phyloP scores from a whole-genome alignment of 2,329 filamentous ascomycete species.

The Basipetospora sp. region DNA sequence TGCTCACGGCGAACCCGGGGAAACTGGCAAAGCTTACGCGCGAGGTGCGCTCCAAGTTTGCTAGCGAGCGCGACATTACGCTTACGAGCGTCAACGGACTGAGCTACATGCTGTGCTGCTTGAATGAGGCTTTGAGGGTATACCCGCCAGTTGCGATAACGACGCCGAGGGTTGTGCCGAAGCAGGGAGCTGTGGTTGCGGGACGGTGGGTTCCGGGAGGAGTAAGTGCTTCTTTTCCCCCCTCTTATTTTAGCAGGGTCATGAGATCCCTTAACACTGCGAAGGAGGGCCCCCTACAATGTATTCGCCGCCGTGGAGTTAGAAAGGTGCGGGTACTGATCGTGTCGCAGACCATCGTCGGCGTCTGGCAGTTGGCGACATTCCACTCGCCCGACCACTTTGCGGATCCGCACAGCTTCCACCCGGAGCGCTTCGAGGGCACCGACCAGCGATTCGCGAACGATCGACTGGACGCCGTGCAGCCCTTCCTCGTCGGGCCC shows the following conservation, averaged over 20 bases:
- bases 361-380: constrained; percentile 29
- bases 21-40: constrained; percentile 17
- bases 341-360: constrained; percentile 23
- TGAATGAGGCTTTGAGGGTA: constrained; percentile 28
- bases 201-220: constrained; percentile 18
- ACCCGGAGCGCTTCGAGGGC: too few species aligned
- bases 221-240: too few species aligned
- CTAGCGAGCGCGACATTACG: background rate
- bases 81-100: constrained; percentile 1
- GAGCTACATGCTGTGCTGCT: constrained; percentile 18
- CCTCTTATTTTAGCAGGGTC: too few species aligned
- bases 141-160: constrained; percentile 19
- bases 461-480: too few species aligned
- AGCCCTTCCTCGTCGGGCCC: too few species aligned
- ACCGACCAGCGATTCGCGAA: too few species aligned
- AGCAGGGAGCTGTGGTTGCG: constrained; percentile 18
- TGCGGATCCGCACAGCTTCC: too few species aligned
- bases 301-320: too few species aligned
- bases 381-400: constrained; percentile 29
- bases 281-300: too few species aligned
- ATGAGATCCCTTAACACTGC: too few species aligned
- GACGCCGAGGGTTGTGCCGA: constrained; percentile 15
- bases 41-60: constrained; percentile 14
- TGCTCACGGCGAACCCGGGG: constrained; percentile 17
- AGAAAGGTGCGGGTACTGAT: too few species aligned